Base-by-base conservation (phyloP, 129 eudicot genomes). In the Apium graveolens region DNA sequence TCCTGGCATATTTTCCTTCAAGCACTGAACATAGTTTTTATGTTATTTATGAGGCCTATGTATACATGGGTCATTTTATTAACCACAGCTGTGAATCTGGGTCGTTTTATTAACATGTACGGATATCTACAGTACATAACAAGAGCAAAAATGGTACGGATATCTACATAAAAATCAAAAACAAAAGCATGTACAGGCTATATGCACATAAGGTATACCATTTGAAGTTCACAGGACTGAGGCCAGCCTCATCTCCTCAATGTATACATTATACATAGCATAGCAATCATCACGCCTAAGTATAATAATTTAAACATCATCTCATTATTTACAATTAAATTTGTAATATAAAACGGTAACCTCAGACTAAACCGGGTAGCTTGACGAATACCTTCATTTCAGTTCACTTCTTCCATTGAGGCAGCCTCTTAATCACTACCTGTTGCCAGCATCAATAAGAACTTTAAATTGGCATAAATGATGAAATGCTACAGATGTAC, bases 341-440 rank as follows among this genome's bases (percentile, higher is more conserved):
- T 65, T 31, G 70, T 14, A 29, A 65, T 65, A 65, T 63, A 65
- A 26, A 65, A 13, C 21, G 18, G 31, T 13, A 65, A 29, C n/a
- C n/a, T n/a, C n/a, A n/a, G n/a, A n/a, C n/a, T n/a, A n/a, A 13
- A 65, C 20, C n/a, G 29, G 70, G 70, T 65, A 29, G 20, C 20
- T 24, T n/a, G 65, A 11, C 13, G 11, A 31, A 16, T 31, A 31
- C 70, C 38, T 13, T 14, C 72, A 4, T 31, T 65, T 65, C 66
- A 8, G 10, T 65, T 92, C 82, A 92, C 85, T 92, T 92, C 83
- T 86, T 90, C 87, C 87, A 82, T 44, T 90, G 93, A 84, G 92
- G 93, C 83, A 88, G 80, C 78, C 93, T 87, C 82, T 92, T 96
- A 71, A 90, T 87, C 41, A 84, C 87, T n/a, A 90, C 92, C 93